Evolutionary conservation across 2,329 filamentous ascomycete genomes (phyloP), one percentile per base, ranked within the genome.

Genomic region (Elsinoe perseae): DNA sequence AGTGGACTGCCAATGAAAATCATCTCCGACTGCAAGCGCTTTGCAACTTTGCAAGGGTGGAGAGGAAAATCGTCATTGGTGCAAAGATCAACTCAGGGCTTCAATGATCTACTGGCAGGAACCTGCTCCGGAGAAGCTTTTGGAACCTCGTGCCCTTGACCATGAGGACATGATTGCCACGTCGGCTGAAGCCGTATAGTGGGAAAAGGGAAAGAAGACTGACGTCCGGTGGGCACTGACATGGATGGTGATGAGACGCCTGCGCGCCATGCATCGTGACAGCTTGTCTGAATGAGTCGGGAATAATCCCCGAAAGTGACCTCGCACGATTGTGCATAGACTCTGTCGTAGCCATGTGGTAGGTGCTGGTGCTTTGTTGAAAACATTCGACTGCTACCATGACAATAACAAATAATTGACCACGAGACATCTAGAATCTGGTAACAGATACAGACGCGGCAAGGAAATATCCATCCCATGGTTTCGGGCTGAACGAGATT

Each of bases 61-160:
- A 21, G 44, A 14, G 14, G 27, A 8, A 10, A 50, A 50, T 50
- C 44, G 44, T 50, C 44, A 50, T 50, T 50, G 28, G 48, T 52
- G 48, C 48, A 52, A 38, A 52, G 48, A 52, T 52, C 48, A 34
- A 38, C 48, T 21, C 48, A 52, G 48, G 48, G 48, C 48, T 36
- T 23, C 14, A 30, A 34, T 12, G 48, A 52, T 52, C 48, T 52
- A 18, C 48, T 34, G 18, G 16, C 43, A 48, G n/a, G 38, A 48
- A 48, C 43, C 43, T 48, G 43, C 43, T 32, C 27, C 14, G 23
- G 23, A 30, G 44, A 50, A 50, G 44, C 44, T 20, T 50, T 30
- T 50, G 44, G 32, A 32, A 50, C 44, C 44, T 50, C 44, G 44
- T 50, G 44, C 44, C 23, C 18, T 25, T 50, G 20, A 14, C 9